These are phyloP conservation scores for Tricholoma sp. DNA, from an alignment of 768 basidiomycete genomes.

Conservation along the genomic window DNA sequence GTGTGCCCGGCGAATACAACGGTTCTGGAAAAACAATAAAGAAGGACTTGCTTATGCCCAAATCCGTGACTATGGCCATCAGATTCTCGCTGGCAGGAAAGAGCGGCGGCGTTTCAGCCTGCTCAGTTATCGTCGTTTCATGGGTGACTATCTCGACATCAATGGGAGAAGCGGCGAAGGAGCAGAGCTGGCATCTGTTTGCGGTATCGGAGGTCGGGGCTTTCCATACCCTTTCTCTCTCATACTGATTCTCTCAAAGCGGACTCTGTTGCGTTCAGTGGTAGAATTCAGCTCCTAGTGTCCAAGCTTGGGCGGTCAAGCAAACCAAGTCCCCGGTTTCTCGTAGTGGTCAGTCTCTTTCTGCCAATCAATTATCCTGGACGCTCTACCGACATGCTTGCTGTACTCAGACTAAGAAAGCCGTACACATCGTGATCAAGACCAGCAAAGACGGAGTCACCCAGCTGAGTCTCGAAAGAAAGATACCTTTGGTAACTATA, in stretches of 20 bases:
- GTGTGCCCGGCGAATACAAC: slow-evolving; percentile 90
- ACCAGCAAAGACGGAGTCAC: slow-evolving; percentile 56
- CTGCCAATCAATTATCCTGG: no score
- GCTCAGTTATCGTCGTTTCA: slow-evolving; percentile 88
- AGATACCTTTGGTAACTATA: slow-evolving; percentile 86
- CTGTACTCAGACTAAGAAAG: slow-evolving; percentile 67
- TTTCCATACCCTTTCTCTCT: background rate
- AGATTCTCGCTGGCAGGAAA: slow-evolving; percentile 86
- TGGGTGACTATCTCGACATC: slow-evolving; percentile 94
- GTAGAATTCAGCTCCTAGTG: slow-evolving; percentile 74
- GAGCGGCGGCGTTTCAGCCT: slow-evolving; percentile 92
- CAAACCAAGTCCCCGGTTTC: slow-evolving; percentile 85
- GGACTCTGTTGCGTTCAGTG: slow-evolving; percentile 83
- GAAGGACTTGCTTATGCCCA: slow-evolving; percentile 86
- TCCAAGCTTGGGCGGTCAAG: slow-evolving; percentile 85
- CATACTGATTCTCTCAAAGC: slow-evolving; percentile 28
- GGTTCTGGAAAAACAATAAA: slow-evolving; percentile 99
- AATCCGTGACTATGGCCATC: slow-evolving; percentile 91
- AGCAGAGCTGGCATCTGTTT: slow-evolving; percentile 64
- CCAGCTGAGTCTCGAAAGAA: slow-evolving; percentile 68
- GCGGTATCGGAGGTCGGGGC: slow-evolving; percentile 66
- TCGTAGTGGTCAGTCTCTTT: slow-evolving; percentile 68
- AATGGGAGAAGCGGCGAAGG: slow-evolving; percentile 79
- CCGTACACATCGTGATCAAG: slow-evolving; percentile 71
- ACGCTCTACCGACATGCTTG: no score